A percentile compares a stretch with the other conserved stretches of the same genome.
Conservation (phyloP, 2,329 filamentous ascomycete species). For the Nemania serpens region DNA sequence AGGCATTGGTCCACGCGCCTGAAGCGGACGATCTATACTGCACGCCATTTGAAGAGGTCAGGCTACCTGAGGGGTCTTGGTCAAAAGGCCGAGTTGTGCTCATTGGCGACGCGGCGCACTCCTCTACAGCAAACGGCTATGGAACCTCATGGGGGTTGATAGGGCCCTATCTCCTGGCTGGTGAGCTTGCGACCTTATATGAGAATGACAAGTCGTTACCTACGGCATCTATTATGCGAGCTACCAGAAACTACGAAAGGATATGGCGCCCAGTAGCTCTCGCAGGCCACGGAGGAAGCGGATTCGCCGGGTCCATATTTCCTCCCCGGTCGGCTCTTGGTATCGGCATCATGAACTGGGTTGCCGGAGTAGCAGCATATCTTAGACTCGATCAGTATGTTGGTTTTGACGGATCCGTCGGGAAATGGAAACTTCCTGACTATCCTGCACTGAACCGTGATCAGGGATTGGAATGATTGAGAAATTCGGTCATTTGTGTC, state of each 20-base stretch:
- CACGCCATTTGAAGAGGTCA: slow-evolving; percentile 48
- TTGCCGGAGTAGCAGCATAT: slow-evolving; percentile 21
- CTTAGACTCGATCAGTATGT: slow-evolving; percentile 30
- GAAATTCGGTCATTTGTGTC: too few relatives aligned
- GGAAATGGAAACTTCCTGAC: slow-evolving; percentile 31
- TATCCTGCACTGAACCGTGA: slow-evolving; percentile 28
- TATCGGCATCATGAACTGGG: slow-evolving; percentile 25
- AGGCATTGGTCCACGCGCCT: slow-evolving; percentile 40
- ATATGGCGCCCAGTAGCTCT: slow-evolving; percentile 32
- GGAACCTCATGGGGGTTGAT: slow-evolving; percentile 50
- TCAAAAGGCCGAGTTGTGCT: slow-evolving; percentile 47
- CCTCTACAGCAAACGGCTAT: slow-evolving; percentile 51
- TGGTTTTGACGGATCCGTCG: slow-evolving; percentile 22
- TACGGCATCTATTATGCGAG: slow-evolving; percentile 12
- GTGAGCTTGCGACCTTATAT: slow-evolving; percentile 45
- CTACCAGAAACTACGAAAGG: slow-evolving; percentile 28
- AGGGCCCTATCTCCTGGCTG: slow-evolving; percentile 57
- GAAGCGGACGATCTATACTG: slow-evolving; percentile 51
- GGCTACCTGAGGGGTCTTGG: slow-evolving; percentile 28
- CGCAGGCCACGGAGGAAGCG: slow-evolving; percentile 24
- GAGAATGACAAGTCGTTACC: slow-evolving; percentile 10
- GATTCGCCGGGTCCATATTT: slow-evolving; percentile 4
- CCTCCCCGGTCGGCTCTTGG: slow-evolving; percentile 28
- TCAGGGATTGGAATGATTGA: background rate
- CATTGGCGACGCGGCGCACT: slow-evolving; percentile 55